A percentile compares a stretch with the other conserved stretches of the same genome.
phyloP scores from a whole-genome alignment of 495 filamentous ascomycete genomes.

The Xylaria curta region DNA sequence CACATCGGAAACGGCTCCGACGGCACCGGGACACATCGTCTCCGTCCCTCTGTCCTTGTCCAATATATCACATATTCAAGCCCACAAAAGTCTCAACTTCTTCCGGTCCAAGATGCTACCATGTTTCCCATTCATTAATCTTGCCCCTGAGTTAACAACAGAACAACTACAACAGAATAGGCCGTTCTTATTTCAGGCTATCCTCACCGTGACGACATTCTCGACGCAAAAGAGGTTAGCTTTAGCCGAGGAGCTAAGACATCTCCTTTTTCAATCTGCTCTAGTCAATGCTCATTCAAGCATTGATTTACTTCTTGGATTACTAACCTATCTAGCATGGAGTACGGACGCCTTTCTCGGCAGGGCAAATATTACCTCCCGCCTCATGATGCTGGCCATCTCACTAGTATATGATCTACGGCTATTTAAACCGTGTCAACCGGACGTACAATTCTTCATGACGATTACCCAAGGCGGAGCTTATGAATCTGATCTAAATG shows the following conservation, averaged over 20 bases:
- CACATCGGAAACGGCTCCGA: neutral
- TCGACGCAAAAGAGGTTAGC: constrained; percentile 40
- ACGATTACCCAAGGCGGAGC: constrained; percentile 32
- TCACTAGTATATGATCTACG: constrained; percentile 55
- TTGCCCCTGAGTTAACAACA: constrained; percentile 49
- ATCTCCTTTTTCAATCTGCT: constrained; percentile 45
- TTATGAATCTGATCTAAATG: constrained; percentile 7
- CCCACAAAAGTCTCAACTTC: constrained; percentile 45
- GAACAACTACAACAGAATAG: constrained; percentile 49
- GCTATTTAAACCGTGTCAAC: constrained; percentile 47
- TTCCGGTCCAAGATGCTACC: constrained; percentile 53
- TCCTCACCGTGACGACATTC: constrained; percentile 50
- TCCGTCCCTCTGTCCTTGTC: neutral
- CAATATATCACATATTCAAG: constrained; percentile 17
- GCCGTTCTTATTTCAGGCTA: constrained; percentile 58
- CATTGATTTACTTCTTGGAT: constrained; percentile 59
- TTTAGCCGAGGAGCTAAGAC: constrained; percentile 48
- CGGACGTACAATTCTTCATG: constrained; percentile 34
- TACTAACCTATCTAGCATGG: constrained; percentile 56
- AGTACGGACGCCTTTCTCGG: constrained; percentile 34
- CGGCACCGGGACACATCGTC: neutral
- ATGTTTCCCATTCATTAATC: constrained; percentile 53
- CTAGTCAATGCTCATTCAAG: constrained; percentile 46
- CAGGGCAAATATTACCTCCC: constrained; percentile 36
- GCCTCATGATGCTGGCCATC: constrained; percentile 53